phyloP scores from a whole-genome alignment of 108 stramenopile genomes.

The Fragilariopsis cylindrus region DNA sequence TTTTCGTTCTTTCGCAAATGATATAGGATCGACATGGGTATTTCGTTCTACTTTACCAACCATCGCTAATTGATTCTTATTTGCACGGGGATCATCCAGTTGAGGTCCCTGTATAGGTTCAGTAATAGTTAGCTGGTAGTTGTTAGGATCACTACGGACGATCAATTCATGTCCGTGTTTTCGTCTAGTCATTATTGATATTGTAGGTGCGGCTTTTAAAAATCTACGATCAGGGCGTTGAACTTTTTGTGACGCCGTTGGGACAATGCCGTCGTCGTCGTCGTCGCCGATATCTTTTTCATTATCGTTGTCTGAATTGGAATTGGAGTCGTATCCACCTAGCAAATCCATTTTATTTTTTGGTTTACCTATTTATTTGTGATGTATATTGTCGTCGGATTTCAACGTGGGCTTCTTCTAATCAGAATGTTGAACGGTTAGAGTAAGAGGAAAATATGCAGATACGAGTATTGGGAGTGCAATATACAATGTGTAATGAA shows the following conservation, averaged over 20 bases:
- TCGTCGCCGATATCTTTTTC: background rate
- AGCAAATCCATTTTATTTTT: conserved; percentile 42
- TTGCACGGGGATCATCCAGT: conserved; percentile 32
- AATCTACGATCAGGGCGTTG: conserved; percentile 58
- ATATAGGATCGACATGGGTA: conserved; percentile 49
- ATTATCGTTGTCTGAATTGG: conserved; percentile 1
- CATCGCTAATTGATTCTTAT: conserved; percentile 9
- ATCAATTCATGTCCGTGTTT: conserved; percentile 42
- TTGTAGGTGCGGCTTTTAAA: conserved; percentile 50
- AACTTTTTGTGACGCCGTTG: conserved; percentile 14
- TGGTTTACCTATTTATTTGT: no score
- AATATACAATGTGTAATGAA: no score
- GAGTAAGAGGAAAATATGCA: no score
- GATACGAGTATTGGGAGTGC: no score
- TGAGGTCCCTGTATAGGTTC: conserved; percentile 61
- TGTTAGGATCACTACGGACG: conserved; percentile 33
- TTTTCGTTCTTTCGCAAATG: conserved; percentile 64
- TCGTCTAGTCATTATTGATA: conserved; percentile 41
- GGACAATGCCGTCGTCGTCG: background rate
- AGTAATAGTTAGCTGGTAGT: conserved; percentile 27
- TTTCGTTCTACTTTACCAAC: conserved; percentile 42
- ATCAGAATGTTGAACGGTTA: no score
- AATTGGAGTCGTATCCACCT: conserved; percentile 41
- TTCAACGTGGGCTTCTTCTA: no score
- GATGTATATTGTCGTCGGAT: no score